These are phyloP conservation scores for Sclerotinia nivalis DNA, from an alignment of 2,329 filamentous ascomycete genomes.

Conservation along the genomic window DNA sequence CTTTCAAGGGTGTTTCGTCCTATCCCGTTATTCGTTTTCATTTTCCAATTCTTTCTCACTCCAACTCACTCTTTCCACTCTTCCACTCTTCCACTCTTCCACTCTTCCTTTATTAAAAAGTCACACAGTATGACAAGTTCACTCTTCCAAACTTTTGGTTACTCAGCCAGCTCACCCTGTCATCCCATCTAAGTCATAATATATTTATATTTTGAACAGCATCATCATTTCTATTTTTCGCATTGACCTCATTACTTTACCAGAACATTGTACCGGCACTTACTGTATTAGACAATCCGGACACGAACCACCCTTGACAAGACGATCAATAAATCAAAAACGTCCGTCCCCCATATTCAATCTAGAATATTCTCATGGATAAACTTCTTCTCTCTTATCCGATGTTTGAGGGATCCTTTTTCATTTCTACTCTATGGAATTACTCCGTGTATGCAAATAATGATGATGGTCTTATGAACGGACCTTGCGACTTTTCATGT, in stretches of 20 bases:
- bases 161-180: not conserved
- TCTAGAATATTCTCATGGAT: slow-evolving; percentile 8
- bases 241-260: slow-evolving; percentile 6
- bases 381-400: not conserved
- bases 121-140: not conserved
- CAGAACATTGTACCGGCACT: not conserved
- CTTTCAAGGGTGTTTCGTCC: slow-evolving; percentile 4
- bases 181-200: not conserved
- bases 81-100: not conserved
- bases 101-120: not conserved
- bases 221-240: slow-evolving; percentile 2
- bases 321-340: slow-evolving; percentile 8
- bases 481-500: not conserved
- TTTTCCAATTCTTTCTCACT: not conserved
- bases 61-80: not conserved
- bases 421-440: not conserved
- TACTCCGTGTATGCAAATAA: not conserved
- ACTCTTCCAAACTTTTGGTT: not conserved
- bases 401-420: not conserved
- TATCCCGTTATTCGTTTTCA: not conserved
- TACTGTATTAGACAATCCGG: not conserved
- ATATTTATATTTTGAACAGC: slow-evolving; percentile 3
- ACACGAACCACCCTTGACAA: not conserved
- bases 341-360: slow-evolving; percentile 1
- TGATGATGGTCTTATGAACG: not conserved